Conservation (phyloP, 306 rosid species). For the Prunus fruticosa region DNA sequence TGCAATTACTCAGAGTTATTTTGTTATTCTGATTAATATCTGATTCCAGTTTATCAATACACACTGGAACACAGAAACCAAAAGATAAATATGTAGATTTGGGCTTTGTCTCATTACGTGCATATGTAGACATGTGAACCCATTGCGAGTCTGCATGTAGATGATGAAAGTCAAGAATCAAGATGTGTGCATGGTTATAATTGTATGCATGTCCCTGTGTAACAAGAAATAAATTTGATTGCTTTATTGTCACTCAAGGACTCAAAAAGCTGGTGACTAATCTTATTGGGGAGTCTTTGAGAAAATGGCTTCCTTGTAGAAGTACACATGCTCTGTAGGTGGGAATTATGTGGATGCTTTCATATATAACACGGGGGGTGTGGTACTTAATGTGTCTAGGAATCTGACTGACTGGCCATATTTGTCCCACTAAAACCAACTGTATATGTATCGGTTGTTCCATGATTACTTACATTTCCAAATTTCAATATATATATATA, state of each 20-base stretch:
- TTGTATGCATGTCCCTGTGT: not conserved
- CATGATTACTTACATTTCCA: slow-evolving; percentile 8
- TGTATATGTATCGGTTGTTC: not conserved
- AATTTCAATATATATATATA: slow-evolving; percentile 27
- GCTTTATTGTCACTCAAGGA: not conserved
- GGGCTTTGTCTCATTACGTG: not conserved
- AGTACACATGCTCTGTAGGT: not conserved
- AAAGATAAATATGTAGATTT: not conserved
- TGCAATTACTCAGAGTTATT: slow-evolving; percentile 1
- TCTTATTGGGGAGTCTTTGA: not conserved
- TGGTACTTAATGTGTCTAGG: not conserved
- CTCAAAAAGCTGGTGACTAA: not conserved
- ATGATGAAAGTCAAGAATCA: slow-evolving; percentile 1
- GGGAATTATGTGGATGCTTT: not conserved
- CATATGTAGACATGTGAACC: not conserved
- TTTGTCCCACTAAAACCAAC: slow-evolving; percentile 11
- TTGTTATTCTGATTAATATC: not conserved
- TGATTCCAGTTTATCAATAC: not conserved
- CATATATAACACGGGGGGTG: not conserved
- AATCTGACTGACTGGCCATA: not conserved
- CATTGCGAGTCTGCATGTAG: not conserved
- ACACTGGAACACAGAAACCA: not conserved
- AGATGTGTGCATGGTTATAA: not conserved
- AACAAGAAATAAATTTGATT: not conserved
- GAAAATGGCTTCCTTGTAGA: not conserved